Evolutionary conservation across 805 yeast species (phyloP).

Genomic region (Candida silvicultrix): DNA sequence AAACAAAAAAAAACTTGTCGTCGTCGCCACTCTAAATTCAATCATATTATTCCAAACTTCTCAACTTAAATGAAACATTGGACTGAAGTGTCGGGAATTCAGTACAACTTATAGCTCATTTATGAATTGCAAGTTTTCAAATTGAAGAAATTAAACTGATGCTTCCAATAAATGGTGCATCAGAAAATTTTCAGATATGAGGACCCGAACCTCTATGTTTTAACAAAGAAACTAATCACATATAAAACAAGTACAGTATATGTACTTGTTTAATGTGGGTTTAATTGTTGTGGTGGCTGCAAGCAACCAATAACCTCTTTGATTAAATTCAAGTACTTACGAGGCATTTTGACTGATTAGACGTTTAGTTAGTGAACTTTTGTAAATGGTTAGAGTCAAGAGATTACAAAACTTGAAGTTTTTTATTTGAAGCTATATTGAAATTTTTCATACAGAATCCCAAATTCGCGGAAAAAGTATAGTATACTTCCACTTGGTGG

Average conservation of each 20-base stretch:
- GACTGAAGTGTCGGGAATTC: conserved; percentile 88
- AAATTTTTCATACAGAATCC: not conserved
- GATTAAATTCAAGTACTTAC: conserved; percentile 13
- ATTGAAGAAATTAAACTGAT: conserved; percentile 1
- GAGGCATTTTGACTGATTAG: conserved; percentile 23
- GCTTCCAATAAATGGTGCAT: not conserved
- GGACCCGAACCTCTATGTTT: conserved; percentile 72
- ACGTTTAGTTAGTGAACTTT: conserved; percentile 2
- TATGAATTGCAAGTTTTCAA: not conserved
- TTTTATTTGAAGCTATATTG: not conserved
- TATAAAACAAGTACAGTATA: not conserved
- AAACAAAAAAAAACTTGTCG: not conserved
- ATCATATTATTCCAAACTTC: not conserved
- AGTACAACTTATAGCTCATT: conserved; percentile 36
- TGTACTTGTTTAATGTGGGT: not conserved
- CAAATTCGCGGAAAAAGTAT: not conserved
- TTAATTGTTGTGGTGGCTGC: not conserved
- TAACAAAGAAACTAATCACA: not conserved
- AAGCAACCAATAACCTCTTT: not conserved
- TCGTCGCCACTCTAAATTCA: no score
- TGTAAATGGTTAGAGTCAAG: not conserved
- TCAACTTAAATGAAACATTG: conserved; percentile 19
- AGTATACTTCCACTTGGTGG: not conserved
- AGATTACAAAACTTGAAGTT: not conserved
- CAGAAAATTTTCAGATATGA: conserved; percentile 26